phyloP scores from a whole-genome alignment of 768 basidiomycete genomes.

The Mycena belliarum region DNA sequence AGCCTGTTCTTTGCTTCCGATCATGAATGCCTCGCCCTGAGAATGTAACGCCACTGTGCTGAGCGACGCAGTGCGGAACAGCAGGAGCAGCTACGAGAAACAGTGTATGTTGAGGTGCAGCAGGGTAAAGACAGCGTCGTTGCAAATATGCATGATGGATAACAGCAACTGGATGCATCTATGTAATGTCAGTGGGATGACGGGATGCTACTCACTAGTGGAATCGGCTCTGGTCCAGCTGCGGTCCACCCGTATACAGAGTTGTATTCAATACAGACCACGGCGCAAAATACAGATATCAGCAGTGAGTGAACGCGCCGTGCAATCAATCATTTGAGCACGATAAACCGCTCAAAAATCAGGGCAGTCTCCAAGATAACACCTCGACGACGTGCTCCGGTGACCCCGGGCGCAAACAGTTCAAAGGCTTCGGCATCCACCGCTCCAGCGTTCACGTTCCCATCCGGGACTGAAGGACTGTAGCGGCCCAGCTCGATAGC shows the following conservation, averaged over 20 bases:
- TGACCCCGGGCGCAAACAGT: slow-evolving; percentile 4
- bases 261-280: background rate
- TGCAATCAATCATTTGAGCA: slow-evolving; percentile 7
- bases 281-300: background rate
- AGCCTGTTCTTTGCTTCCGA: background rate
- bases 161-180: background rate
- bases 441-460: background rate
- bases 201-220: background rate
- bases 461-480: background rate
- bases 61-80: background rate
- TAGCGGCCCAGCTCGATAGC: slow-evolving; percentile 7
- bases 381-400: slow-evolving; percentile 4
- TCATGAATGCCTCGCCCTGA: too few species aligned
- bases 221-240: background rate
- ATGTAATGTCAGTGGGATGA: background rate
- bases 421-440: slow-evolving; percentile 6
- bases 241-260: background rate
- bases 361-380: slow-evolving; percentile 13
- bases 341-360: slow-evolving; percentile 20
- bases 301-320: background rate
- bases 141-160: too few species aligned
- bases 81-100: background rate
- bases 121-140: too few species aligned
- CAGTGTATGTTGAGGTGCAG: background rate
- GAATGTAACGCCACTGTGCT: too few species aligned